A percentile compares a stretch with the other conserved stretches of the same genome.
phyloP scores from a whole-genome alignment of 176 grass and related monocot species.

The Phoenix dactylifera region DNA sequence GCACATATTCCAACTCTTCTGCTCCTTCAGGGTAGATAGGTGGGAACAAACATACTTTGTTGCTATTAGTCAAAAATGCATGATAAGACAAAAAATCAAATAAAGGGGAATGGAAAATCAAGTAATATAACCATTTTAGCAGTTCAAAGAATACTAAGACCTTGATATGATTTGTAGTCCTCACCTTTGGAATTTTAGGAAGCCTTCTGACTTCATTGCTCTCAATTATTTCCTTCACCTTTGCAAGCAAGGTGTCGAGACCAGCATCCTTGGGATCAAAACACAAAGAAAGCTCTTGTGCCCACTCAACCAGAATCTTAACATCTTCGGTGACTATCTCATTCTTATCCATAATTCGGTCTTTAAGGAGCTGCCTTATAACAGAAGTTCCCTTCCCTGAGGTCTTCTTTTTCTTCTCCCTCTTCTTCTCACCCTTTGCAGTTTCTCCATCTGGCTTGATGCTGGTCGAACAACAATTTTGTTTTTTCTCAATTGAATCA shows the following conservation, averaged over 20 bases:
- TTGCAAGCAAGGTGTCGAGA: slow-evolving; percentile 48
- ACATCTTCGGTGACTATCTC: slow-evolving; percentile 29
- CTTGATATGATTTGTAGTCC: not conserved
- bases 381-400: slow-evolving; percentile 72
- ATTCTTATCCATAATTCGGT: slow-evolving; percentile 32
- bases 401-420: slow-evolving; percentile 80
- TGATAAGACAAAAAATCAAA: too few relatives aligned
- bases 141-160: too few relatives aligned
- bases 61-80: too few relatives aligned
- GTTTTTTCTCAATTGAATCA: slow-evolving; percentile 75
- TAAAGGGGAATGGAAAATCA: too few relatives aligned
- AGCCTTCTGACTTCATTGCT: slow-evolving; percentile 97
- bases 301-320: slow-evolving; percentile 36
- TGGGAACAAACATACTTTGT: too few relatives aligned
- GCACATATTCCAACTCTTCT: too few relatives aligned
- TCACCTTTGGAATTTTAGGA: slow-evolving; percentile 98
- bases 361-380: slow-evolving; percentile 57
- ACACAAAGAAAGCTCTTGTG: slow-evolving; percentile 26
- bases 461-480: slow-evolving; percentile 15
- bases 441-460: slow-evolving; percentile 23
- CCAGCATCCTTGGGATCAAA: slow-evolving; percentile 68
- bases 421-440: slow-evolving; percentile 64
- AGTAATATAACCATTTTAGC: too few relatives aligned
- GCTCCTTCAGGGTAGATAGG: too few relatives aligned
- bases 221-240: slow-evolving; percentile 92